Percentiles rank a stretch among this genome's conserved stretches.
Evolutionary conservation across 176 grass and related monocot genomes (phyloP).

Genomic region (Elaeis guineensis): DNA sequence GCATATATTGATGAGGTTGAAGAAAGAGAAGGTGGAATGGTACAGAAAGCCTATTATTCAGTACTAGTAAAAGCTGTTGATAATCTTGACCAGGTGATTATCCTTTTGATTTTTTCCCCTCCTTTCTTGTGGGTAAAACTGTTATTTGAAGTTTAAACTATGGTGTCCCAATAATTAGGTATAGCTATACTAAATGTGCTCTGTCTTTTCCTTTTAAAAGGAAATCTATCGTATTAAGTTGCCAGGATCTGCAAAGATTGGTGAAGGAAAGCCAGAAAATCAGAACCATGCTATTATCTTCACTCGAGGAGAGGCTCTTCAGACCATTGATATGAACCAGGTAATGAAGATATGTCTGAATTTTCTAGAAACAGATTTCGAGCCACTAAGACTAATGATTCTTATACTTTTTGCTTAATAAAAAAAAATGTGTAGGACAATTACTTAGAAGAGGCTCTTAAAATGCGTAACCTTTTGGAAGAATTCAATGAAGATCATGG

Average conservation of each 20-base stretch:
- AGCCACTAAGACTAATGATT: background rate
- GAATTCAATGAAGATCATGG: background rate
- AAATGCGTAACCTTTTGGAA: constrained; percentile 11
- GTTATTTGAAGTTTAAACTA: too few relatives aligned
- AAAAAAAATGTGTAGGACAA: background rate
- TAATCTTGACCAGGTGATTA: background rate
- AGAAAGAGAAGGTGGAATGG: too few relatives aligned
- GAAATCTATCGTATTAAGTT: too few relatives aligned
- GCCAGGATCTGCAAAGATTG: background rate
- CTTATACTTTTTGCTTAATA: background rate
- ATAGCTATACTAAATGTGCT: too few relatives aligned
- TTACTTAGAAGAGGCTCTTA: constrained; percentile 4
- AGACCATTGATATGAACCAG: constrained; percentile 12
- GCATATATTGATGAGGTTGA: too few relatives aligned
- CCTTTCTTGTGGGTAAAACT: too few relatives aligned
- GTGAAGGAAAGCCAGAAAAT: constrained; percentile 15
- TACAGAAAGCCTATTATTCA: too few relatives aligned
- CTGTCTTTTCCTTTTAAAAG: too few relatives aligned
- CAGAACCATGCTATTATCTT: constrained; percentile 15
- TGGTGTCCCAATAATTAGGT: too few relatives aligned
- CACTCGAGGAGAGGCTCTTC: background rate
- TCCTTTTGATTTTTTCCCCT: background rate
- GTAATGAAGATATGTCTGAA: background rate
- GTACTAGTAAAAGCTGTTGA: too few relatives aligned
- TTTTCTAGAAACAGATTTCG: too few relatives aligned